These are phyloP conservation scores for Dendrobium chrysotoxum DNA, from an alignment of 106 monocot species.

Conservation along the genomic window DNA sequence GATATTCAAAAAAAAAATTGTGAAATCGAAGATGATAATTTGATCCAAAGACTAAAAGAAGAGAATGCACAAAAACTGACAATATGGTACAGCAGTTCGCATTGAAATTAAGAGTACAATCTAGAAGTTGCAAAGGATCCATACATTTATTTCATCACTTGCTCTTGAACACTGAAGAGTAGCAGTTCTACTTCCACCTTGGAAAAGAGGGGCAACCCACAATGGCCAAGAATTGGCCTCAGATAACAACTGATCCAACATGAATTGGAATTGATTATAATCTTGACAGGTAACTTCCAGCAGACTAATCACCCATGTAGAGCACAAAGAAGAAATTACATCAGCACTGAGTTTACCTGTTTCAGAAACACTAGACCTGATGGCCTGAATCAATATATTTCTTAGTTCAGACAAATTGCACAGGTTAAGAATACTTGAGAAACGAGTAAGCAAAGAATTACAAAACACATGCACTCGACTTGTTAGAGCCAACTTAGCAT, in stretches of 20 bases:
- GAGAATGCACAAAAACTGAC: background rate
- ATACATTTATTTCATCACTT: constrained; percentile 19
- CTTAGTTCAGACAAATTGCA: constrained; percentile 18
- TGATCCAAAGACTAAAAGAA: background rate
- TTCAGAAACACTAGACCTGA: constrained; percentile 61
- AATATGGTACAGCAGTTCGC: background rate
- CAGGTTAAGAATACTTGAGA: constrained; percentile 32
- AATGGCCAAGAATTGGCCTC: constrained; percentile 57
- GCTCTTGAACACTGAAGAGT: constrained; percentile 8
- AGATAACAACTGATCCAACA: constrained; percentile 59
- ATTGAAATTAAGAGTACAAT: background rate
- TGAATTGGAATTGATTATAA: constrained; percentile 35
- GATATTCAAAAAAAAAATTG: background rate
- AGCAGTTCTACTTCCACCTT: constrained; percentile 18
- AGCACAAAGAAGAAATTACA: constrained; percentile 38
- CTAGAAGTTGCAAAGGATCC: constrained; percentile 1
- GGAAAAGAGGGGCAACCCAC: constrained; percentile 44
- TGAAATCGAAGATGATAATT: background rate
- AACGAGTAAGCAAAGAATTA: constrained; percentile 18
- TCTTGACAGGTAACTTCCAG: constrained; percentile 37
- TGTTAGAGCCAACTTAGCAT: constrained; percentile 30
- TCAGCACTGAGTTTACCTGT: constrained; percentile 16
- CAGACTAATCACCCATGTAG: constrained; percentile 50
- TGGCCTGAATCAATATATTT: constrained; percentile 51
- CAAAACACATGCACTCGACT: constrained; percentile 28